Conservation (phyloP, 257 asterid species). For the Solanum pennellii region DNA sequence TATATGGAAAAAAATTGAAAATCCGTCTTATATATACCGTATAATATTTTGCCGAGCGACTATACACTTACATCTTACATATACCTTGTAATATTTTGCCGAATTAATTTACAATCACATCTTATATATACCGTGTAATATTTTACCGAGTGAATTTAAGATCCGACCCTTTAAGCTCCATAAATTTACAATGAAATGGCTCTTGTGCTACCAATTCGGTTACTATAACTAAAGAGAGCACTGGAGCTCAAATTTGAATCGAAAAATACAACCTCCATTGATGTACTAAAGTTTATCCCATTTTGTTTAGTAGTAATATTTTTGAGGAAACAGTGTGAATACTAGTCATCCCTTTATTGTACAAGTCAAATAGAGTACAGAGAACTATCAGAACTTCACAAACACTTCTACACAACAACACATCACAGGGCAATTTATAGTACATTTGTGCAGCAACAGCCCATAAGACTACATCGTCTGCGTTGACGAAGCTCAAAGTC, state of each 20-base stretch:
- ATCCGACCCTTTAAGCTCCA: background rate
- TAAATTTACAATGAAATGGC: background rate
- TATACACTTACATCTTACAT: too few species aligned
- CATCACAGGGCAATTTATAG: background rate
- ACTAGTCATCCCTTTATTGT: background rate
- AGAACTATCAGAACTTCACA: background rate
- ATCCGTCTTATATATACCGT: background rate
- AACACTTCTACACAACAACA: background rate
- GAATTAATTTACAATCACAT: background rate
- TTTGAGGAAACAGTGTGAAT: background rate
- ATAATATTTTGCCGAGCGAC: too few species aligned
- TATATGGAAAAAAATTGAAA: too few species aligned
- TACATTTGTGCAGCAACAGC: background rate
- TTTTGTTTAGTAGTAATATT: background rate
- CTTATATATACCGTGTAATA: too few species aligned
- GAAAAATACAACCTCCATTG: background rate
- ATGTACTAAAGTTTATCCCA: background rate
- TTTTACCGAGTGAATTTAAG: background rate
- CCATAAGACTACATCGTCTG: background rate
- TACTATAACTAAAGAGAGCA: background rate
- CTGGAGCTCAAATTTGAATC: background rate
- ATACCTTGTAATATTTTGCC: background rate
- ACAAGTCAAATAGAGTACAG: background rate
- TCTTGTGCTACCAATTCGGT: background rate
- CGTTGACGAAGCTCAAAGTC: background rate